A percentile compares a stretch with the other conserved stretches of the same genome.
phyloP scores from a whole-genome alignment of 768 basidiomycete species.

The Psilocybe tampanensis region DNA sequence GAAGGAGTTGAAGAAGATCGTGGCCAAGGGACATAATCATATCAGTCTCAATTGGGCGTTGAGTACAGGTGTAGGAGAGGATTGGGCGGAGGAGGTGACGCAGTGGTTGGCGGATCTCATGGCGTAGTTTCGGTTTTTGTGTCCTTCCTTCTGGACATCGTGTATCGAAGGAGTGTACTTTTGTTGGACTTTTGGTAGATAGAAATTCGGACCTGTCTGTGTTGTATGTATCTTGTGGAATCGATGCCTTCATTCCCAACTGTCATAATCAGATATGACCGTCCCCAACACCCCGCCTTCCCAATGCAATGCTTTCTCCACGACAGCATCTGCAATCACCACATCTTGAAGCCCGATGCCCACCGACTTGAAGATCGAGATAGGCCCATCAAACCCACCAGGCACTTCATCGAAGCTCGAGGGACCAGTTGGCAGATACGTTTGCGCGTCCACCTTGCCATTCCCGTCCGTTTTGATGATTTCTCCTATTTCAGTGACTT shows the following conservation, averaged over 20 bases:
- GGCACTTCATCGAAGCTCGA: background rate
- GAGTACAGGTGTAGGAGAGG: constrained; percentile 58
- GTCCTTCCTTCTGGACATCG: too few relatives aligned
- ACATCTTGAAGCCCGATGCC: constrained; percentile 89
- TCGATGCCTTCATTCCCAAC: background rate
- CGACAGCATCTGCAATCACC: constrained; percentile 72
- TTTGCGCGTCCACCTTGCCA: constrained; percentile 8
- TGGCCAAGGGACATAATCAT: constrained; percentile 62
- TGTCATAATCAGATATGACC: constrained; percentile 47
- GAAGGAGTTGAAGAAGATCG: constrained; percentile 32
- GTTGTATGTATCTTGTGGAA: background rate
- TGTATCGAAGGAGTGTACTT: background rate
- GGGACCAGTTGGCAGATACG: constrained; percentile 7
- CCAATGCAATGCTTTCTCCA: constrained; percentile 58
- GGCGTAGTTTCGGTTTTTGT: background rate
- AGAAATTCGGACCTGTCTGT: too few relatives aligned
- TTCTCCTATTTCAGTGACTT: constrained; percentile 73
- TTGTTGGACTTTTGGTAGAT: too few relatives aligned
- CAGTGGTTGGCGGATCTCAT: constrained; percentile 33
- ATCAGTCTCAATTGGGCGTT: constrained; percentile 55
- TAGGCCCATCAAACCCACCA: constrained; percentile 37
- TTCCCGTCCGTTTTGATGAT: constrained; percentile 36
- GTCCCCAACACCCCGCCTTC: constrained; percentile 42
- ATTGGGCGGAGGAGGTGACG: constrained; percentile 56
- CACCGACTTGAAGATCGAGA: constrained; percentile 89